phyloP scores from a whole-genome alignment of 2,329 filamentous ascomycete species.

The Xylariaceae sp. region DNA sequence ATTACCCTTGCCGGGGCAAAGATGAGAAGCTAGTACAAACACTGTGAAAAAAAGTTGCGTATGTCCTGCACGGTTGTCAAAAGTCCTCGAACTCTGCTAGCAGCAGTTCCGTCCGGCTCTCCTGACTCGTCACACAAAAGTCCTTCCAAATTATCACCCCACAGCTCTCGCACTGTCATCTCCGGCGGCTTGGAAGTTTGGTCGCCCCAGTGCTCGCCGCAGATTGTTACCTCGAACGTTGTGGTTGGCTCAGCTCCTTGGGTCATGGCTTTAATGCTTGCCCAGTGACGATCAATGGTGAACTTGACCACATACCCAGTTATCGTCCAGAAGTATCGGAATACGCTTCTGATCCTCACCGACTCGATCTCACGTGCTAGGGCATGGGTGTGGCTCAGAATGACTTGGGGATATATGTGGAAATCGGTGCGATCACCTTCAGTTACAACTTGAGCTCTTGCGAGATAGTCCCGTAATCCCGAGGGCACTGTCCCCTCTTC shows the following conservation, averaged over 20 bases:
- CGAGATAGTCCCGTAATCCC: slow-evolving; percentile 22
- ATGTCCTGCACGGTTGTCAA: slow-evolving; percentile 12
- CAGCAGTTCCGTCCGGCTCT: not conserved
- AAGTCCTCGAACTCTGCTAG: slow-evolving; percentile 5
- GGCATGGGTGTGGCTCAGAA: slow-evolving; percentile 12
- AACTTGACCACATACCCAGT: slow-evolving; percentile 35
- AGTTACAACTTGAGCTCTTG: slow-evolving; percentile 20
- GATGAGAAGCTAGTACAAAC: not conserved
- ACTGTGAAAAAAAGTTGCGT: slow-evolving; percentile 1
- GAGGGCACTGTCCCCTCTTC: slow-evolving; percentile 20
- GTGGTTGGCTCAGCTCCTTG: slow-evolving; percentile 11
- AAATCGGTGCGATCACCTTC: slow-evolving; percentile 12
- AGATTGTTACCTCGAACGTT: slow-evolving; percentile 30
- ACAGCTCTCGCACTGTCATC: slow-evolving; percentile 20
- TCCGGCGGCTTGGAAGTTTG: slow-evolving; percentile 12
- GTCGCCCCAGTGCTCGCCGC: slow-evolving; percentile 31
- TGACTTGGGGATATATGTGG: slow-evolving; percentile 27
- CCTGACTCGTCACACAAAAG: slow-evolving; percentile 18
- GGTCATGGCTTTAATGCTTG: slow-evolving; percentile 18
- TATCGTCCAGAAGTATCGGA: slow-evolving; percentile 30
- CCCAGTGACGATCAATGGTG: slow-evolving; percentile 33
- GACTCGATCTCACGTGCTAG: slow-evolving; percentile 24
- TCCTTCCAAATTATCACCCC: slow-evolving; percentile 25
- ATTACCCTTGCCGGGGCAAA: not conserved
- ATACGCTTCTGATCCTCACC: slow-evolving; percentile 31